Evolutionary conservation across 768 basidiomycete genomes (phyloP), one percentile per base, ranked within the genome.

Genomic region (Gymnopilus junonius): DNA sequence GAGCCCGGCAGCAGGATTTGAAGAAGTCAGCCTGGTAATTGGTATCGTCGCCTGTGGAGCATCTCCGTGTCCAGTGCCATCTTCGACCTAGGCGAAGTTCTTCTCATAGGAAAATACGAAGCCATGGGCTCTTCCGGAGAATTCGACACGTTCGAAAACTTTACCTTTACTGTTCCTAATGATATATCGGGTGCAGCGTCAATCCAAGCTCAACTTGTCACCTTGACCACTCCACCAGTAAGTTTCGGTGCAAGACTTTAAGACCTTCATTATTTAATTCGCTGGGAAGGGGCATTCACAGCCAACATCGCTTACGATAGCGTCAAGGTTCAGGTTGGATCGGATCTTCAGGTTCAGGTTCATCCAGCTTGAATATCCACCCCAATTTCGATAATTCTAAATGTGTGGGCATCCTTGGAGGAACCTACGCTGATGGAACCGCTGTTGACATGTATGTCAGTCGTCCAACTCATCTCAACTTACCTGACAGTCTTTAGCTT

Each of bases 161-260:
- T 61, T 23, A 55, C 43, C 10, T 25, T 55, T 20, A 31, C 25
- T 11, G 60, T 61, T 14, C 60, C 60, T 5, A 55, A 27, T 15
- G 60, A 55, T 31, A 55, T 61, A 3, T 45, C 40, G n/a, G 60
- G 60, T 12, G 11, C 25, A 12, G 60, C 60, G 23, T 42, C 60
- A 3, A 55, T 61, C 29, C 60, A 61, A 23, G 53, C 27, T n/a
- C 60, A 61, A n/a, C 60, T 45, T n/a, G 17, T 11, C 29, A 29
- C 23, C 10, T 31, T 61, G 25, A 11, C 25, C 8, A 46, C 60
- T 10, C n/a, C 51, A 29, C 42, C 60, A 4, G 60, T 61, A 46
- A 25, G 60, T 61, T 10, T 4, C 2, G 7, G 14, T 55, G 1
- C n/a, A 15, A 40, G 31, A 54, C 1, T 32, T 31, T 51, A 4